phyloP scores from a whole-genome alignment of 164 flowering plant genomes.

The Liquidambar formosana region DNA sequence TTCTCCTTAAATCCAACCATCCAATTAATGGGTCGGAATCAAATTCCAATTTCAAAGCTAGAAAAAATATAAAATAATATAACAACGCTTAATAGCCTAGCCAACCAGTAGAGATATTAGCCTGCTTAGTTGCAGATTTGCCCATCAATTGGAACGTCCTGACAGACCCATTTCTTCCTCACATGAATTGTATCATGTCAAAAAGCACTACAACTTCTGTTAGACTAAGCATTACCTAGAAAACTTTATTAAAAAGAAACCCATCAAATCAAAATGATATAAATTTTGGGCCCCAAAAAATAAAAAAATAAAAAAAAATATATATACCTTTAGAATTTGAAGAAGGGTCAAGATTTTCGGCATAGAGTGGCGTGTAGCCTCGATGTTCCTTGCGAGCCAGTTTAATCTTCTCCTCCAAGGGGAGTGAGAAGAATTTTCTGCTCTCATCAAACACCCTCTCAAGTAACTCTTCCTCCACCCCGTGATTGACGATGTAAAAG shows the following conservation, averaged over 20 bases:
- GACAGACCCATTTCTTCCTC: neutral
- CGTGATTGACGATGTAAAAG: constrained; percentile 88
- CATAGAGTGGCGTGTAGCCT: constrained; percentile 73
- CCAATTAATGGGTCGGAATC: neutral
- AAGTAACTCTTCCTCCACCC: constrained; percentile 60
- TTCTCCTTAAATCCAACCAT: neutral
- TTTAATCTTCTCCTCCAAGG: constrained; percentile 70
- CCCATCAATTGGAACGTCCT: neutral
- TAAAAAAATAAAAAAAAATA: too few species aligned
- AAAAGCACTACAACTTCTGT: neutral
- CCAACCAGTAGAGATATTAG: neutral
- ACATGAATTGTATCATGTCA: neutral
- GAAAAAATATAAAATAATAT: neutral
- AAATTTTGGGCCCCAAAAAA: too few species aligned
- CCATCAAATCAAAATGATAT: neutral
- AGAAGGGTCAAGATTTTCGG: constrained; percentile 65
- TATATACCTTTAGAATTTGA: too few species aligned
- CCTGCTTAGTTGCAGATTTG: neutral
- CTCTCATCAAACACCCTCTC: constrained; percentile 57
- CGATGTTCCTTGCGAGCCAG: constrained; percentile 45
- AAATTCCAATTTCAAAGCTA: neutral
- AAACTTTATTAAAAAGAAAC: neutral
- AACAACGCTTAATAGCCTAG: neutral
- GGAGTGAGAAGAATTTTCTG: constrained; percentile 64
- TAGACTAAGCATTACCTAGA: too few species aligned